These are phyloP conservation scores for Candida broadrunensis DNA, from an alignment of 805 yeast species.

Conservation along the genomic window DNA sequence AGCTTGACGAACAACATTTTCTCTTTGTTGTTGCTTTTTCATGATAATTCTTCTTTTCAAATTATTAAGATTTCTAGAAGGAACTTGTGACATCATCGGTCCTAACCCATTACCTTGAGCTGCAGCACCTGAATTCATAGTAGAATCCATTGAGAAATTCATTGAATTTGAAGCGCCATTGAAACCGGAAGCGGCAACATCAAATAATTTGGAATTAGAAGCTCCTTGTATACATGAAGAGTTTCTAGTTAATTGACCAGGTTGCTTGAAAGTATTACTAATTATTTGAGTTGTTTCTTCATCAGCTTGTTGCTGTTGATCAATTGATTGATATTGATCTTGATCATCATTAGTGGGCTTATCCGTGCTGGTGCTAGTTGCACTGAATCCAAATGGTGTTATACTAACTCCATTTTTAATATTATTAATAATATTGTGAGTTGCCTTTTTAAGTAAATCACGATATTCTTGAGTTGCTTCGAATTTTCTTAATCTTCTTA, in stretches of 20 bases:
- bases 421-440: slow-evolving; percentile 28
- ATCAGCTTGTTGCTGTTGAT: slow-evolving; percentile 4
- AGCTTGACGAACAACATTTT: slow-evolving; percentile 1
- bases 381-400: slow-evolving; percentile 12
- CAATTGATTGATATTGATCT: neutral
- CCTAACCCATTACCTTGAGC: slow-evolving; percentile 56
- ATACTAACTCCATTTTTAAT: slow-evolving; percentile 16
- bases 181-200: slow-evolving; percentile 43
- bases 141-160: slow-evolving; percentile 39
- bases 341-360: slow-evolving; percentile 8
- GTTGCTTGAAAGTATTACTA: slow-evolving; percentile 20
- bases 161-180: slow-evolving; percentile 45
- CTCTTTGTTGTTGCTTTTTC: slow-evolving; percentile 33
- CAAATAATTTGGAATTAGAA: slow-evolving; percentile 38
- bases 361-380: slow-evolving; percentile 28
- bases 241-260: slow-evolving; percentile 28
- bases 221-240: slow-evolving; percentile 39
- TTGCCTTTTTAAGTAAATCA: slow-evolving; percentile 31
- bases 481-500: slow-evolving; percentile 36
- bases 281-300: slow-evolving; percentile 3
- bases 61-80: slow-evolving; percentile 49
- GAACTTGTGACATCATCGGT: slow-evolving; percentile 55
- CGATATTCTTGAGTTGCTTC: slow-evolving; percentile 43
- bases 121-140: slow-evolving; percentile 29
- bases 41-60: slow-evolving; percentile 45